Conservation (phyloP, 768 basidiomycete species). For the Agaricus sinodeliciosus region DNA sequence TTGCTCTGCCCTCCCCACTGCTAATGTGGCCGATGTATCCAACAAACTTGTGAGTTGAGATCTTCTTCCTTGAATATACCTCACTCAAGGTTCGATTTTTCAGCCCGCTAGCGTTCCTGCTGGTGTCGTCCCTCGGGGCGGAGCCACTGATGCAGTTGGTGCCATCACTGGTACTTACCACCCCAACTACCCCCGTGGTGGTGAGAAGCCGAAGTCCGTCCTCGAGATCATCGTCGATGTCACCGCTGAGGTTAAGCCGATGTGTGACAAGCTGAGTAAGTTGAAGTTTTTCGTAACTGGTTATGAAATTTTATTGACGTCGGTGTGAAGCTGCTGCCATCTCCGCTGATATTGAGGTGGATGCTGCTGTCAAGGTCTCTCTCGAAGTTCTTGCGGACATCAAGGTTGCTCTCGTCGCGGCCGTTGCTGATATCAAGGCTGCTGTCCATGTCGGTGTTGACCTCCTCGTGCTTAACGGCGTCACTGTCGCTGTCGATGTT, state of each 20-base stretch:
- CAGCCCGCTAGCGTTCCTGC: too few species aligned
- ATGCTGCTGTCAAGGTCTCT: constrained; percentile 10
- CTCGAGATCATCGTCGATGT: constrained; percentile 1
- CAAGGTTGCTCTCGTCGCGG: constrained; percentile 6
- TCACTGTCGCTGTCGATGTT: constrained; percentile 10
- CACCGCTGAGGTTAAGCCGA: constrained; percentile 8
- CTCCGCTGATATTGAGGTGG: neutral
- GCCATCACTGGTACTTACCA: neutral
- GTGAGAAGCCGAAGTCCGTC: neutral
- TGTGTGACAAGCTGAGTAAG: constrained; percentile 3
- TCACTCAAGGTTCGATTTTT: too few species aligned
- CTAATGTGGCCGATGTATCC: too few species aligned
- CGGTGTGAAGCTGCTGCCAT: neutral
- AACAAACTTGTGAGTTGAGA: neutral
- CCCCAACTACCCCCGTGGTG: neutral
- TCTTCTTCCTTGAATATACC: too few species aligned
- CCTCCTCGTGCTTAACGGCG: constrained; percentile 11
- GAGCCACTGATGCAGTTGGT: neutral
- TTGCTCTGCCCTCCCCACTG: constrained; percentile 9
- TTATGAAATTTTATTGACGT: neutral
- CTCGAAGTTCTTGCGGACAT: constrained; percentile 13
- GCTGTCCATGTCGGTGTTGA: constrained; percentile 6
- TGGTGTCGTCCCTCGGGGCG: too few species aligned
- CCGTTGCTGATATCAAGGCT: constrained; percentile 11
- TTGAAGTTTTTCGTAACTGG: neutral